Conservation (phyloP, 192 early-diverging fungal genomes). For the Pilaira anomala region DNA sequence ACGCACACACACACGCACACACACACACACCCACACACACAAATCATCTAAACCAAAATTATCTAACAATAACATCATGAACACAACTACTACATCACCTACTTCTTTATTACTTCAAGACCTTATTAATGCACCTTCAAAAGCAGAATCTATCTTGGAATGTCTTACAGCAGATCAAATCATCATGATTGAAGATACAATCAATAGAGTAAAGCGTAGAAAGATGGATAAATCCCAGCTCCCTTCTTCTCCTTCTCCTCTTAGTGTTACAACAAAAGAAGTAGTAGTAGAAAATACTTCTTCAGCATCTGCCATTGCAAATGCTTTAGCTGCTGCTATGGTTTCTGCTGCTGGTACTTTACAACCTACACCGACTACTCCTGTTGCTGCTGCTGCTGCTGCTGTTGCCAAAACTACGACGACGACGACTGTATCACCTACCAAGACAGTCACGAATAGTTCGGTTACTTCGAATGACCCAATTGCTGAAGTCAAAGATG, state of each 20-base stretch:
- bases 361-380: constrained; percentile 2
- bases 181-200: constrained; percentile 19
- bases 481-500: constrained; percentile 39
- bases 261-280: not conserved
- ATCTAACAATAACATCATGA: constrained; percentile 5
- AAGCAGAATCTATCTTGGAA: constrained; percentile 23
- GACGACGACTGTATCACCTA: no score
- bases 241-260: constrained; percentile 7
- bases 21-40: no score
- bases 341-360: constrained; percentile 2
- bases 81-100: constrained; percentile 13
- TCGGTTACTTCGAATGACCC: constrained; percentile 23
- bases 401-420: not conserved
- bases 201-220: constrained; percentile 23
- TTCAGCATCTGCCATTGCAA: constrained; percentile 20
- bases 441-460: no score
- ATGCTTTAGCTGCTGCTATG: constrained; percentile 22
- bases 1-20: not conserved
- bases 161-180: constrained; percentile 24
- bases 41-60: not conserved
- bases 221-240: constrained; percentile 16
- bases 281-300: constrained; percentile 1
- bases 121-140: constrained; percentile 27
- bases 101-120: constrained; percentile 26
- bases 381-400: not conserved